These are phyloP conservation scores for Houttuynia cordata DNA, from an alignment of 164 flowering plant genomes.

Conservation along the genomic window DNA sequence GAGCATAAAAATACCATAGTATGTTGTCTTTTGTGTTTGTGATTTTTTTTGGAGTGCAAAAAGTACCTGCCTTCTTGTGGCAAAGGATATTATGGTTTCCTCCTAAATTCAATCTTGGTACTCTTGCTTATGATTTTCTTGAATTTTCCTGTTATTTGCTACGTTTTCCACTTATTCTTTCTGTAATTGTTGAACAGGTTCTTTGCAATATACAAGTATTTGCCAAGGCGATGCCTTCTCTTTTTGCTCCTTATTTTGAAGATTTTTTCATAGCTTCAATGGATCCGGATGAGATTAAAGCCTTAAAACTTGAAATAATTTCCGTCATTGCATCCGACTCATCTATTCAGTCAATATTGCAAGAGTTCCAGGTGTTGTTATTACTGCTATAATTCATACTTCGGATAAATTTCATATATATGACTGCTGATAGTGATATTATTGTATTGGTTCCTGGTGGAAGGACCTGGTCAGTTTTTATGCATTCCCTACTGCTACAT, in stretches of 20 bases:
- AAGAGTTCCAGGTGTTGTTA: constrained; percentile 78
- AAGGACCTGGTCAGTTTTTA: neutral
- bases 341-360: constrained; percentile 57
- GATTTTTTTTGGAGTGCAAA: too few relatives aligned
- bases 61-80: too few relatives aligned
- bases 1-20: too few relatives aligned
- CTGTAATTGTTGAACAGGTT: constrained; percentile 36
- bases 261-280: constrained; percentile 66
- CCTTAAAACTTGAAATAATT: constrained; percentile 86
- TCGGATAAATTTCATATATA: too few relatives aligned
- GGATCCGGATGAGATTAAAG: constrained; percentile 67
- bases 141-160: neutral
- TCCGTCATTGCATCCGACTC: constrained; percentile 75
- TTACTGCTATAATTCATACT: neutral
- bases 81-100: too few relatives aligned
- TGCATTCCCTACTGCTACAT: neutral
- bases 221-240: constrained; percentile 78
- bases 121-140: too few relatives aligned
- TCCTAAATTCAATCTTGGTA: too few relatives aligned
- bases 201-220: constrained; percentile 90
- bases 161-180: too few relatives aligned
- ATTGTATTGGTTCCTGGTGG: neutral
- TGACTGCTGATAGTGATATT: neutral
- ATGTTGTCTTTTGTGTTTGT: too few relatives aligned
- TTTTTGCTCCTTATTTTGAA: constrained; percentile 67